Conservation (phyloP, 495 filamentous ascomycete genomes). For the Aspergillus asperescens region DNA sequence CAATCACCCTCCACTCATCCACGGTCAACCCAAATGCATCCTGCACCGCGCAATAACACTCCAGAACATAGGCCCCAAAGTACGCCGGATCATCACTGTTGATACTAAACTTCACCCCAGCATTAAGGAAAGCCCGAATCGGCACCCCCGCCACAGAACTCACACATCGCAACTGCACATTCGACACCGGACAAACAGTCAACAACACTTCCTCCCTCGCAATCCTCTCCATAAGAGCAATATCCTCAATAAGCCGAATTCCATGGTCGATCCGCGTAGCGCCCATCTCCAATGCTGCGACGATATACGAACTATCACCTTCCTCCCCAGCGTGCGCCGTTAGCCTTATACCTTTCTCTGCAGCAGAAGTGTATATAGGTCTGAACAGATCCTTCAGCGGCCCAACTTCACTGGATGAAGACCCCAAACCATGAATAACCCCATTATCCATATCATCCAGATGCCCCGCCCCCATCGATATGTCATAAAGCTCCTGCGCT, state of each 20-base stretch:
- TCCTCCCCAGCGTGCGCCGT: slow-evolving; percentile 76
- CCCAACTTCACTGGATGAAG: slow-evolving; percentile 60
- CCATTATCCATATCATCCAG: slow-evolving; percentile 37
- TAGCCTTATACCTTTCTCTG: slow-evolving; percentile 44
- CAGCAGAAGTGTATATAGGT: slow-evolving; percentile 52
- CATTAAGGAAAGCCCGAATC: slow-evolving; percentile 58
- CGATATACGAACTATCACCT: slow-evolving; percentile 61
- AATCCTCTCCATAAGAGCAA: slow-evolving; percentile 51
- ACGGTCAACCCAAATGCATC: slow-evolving; percentile 59
- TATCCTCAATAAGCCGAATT: slow-evolving; percentile 58
- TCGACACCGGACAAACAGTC: slow-evolving; percentile 69
- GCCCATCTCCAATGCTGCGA: slow-evolving; percentile 56
- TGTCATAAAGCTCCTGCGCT: slow-evolving; percentile 44
- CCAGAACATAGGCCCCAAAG: slow-evolving; percentile 71
- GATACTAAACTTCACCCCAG: slow-evolving; percentile 61
- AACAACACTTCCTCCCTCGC: slow-evolving; percentile 53
- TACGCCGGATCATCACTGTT: slow-evolving; percentile 79
- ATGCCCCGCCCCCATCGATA: slow-evolving; percentile 44
- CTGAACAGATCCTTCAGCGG: slow-evolving; percentile 61
- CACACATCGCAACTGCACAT: slow-evolving; percentile 60
- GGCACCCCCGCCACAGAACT: slow-evolving; percentile 53
- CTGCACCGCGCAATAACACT: slow-evolving; percentile 72
- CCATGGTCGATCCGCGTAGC: slow-evolving; percentile 69
- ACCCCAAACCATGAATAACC: slow-evolving; percentile 57
- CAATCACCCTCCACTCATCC: slow-evolving; percentile 61